Base-by-base conservation (phyloP, 2,329 filamentous ascomycete species). In the Septoria linicola region DNA sequence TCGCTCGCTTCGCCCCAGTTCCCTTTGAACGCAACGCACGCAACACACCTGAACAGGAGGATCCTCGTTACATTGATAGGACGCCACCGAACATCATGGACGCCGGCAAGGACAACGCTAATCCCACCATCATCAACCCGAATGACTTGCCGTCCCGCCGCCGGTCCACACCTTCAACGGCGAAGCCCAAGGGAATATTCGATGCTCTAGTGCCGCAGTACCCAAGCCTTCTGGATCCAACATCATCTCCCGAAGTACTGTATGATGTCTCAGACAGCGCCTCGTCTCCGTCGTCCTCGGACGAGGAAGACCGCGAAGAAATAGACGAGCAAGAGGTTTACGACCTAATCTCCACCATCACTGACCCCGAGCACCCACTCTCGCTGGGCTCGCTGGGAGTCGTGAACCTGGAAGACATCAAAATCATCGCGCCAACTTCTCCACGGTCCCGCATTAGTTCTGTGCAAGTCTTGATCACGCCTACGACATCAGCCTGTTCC, bases 251-350 rank as follows among this genome's bases (percentile, higher is more conserved):
- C n/a, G 61, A 48, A 20, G 44, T 17, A 11, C 63, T 68, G 59
- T 57, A 54, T 10, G 54, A 51, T 45, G 39, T 47, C 42, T 81
- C 49, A 25, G 80, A 84, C 52, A 78, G 81, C 41, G 63, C 69
- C 41, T 71, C 71, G 6, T 69, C 65, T 27, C 10, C 23, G 10
- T 27, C 23, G 10, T 27, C 23, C 5, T 27, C 23, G 10, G 74
- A 70, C 42, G 74, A 81, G 43, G 81, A 83, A 51, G 81, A 85
- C 52, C 77, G 84, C 30, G 91, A 97, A 63, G 87, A 88, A 51
- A 96, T 99, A 61, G 93, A 99, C 67, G 89, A 95, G 70, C 93
- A 96, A 70, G 93, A 99, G 72, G 92, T 99, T 35, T 99, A 92
- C 68, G 92, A 99, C 74, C 80, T 99, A 55, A 93, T 99, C 63